phyloP scores from a whole-genome alignment of 169 alveolate species.

The Eimeria necatrix region DNA sequence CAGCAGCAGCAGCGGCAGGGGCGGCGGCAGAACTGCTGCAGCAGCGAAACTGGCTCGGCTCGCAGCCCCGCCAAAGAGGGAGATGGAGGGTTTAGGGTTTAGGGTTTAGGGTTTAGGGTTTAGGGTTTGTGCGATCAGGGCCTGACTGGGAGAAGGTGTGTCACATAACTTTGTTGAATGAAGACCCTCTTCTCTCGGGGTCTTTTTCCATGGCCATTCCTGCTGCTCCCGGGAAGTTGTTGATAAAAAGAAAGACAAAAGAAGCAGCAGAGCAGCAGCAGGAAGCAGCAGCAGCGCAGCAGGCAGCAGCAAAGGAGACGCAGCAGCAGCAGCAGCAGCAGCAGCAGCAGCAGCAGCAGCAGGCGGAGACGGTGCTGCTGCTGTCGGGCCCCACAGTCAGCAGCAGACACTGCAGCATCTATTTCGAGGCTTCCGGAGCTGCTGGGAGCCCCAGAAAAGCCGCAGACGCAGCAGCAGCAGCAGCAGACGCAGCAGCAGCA shows the following conservation, averaged over 20 bases:
- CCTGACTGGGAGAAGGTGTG: constrained; percentile 80
- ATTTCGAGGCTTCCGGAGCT: too few species aligned
- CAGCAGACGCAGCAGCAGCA: background rate
- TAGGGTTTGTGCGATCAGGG: background rate
- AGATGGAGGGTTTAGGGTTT: background rate
- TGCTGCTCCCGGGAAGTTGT: constrained; percentile 82
- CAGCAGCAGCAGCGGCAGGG: background rate
- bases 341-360: constrained; percentile 8
- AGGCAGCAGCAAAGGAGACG: background rate
- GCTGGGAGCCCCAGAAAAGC: background rate
- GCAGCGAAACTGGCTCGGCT: too few species aligned
- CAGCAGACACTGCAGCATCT: too few species aligned
- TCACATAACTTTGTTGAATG: constrained; percentile 90
- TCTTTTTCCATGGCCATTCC: constrained; percentile 86
- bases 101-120: constrained; percentile 30
- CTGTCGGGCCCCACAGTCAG: too few species aligned
- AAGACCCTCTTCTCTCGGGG: constrained; percentile 93
- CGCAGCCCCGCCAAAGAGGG: too few species aligned
- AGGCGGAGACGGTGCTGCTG: background rate
- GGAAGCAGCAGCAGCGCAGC: background rate
- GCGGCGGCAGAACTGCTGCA: too few species aligned
- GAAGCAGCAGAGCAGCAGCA: background rate
- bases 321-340: background rate
- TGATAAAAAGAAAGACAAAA: constrained; percentile 89
- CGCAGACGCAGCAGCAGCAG: background rate